phyloP scores from a whole-genome alignment of 2,329 filamentous ascomycete species.

The Aspergillus luchuensis region DNA sequence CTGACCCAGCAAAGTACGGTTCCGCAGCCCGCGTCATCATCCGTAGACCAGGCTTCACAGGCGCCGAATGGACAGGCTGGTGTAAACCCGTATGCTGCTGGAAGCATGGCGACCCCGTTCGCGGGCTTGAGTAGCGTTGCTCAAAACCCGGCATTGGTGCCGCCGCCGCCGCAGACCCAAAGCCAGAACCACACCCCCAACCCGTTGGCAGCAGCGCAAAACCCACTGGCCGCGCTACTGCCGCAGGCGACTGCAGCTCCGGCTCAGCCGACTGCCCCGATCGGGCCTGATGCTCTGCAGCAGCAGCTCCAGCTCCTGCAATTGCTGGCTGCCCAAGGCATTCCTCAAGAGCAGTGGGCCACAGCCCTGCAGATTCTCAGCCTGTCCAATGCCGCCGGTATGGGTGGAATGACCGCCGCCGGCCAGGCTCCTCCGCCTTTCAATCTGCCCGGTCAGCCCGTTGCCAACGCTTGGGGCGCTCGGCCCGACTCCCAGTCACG shows the following conservation, averaged over 20 bases:
- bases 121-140: slow-evolving; percentile 47
- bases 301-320: slow-evolving; percentile 74
- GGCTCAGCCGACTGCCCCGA: slow-evolving; percentile 29
- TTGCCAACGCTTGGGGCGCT: slow-evolving; percentile 37
- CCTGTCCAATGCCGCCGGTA: slow-evolving; percentile 38
- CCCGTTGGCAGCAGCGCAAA: slow-evolving; percentile 43
- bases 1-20: slow-evolving; percentile 51
- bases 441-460: slow-evolving; percentile 34
- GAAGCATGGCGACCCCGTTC: slow-evolving; percentile 52
- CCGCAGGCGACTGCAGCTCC: slow-evolving; percentile 39
- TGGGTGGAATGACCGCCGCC: slow-evolving; percentile 38
- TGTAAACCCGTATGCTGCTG: slow-evolving; percentile 58
- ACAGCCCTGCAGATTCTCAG: slow-evolving; percentile 57
- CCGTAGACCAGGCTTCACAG: slow-evolving; percentile 49
- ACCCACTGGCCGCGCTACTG: slow-evolving; percentile 47
- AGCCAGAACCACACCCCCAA: slow-evolving; percentile 46
- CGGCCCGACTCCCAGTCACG: slow-evolving; percentile 46
- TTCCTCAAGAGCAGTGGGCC: slow-evolving; percentile 75
- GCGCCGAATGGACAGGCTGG: slow-evolving; percentile 52
- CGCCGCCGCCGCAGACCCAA: slow-evolving; percentile 38
- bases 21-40: slow-evolving; percentile 42
- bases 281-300: slow-evolving; percentile 58
- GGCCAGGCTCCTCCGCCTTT: slow-evolving; percentile 38
- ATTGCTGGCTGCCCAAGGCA: slow-evolving; percentile 71
- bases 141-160: slow-evolving; percentile 39